A percentile compares a stretch with the other conserved stretches of the same genome.
Conservation (phyloP, 1,284 basidiomycete genomes). For the Coriolopsis trogii region DNA sequence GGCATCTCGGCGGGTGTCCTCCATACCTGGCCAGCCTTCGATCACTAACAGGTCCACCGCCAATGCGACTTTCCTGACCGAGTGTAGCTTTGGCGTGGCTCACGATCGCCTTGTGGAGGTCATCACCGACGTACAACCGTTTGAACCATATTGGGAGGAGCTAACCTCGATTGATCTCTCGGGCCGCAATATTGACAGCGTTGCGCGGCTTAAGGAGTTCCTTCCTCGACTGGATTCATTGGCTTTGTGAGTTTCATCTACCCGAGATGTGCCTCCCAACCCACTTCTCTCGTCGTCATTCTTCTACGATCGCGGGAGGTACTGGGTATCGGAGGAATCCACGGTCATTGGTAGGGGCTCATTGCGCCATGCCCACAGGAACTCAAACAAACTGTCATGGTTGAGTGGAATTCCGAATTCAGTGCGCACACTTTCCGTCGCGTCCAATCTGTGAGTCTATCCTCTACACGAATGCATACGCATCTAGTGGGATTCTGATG, state of each 20-base stretch:
- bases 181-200: conserved; percentile 81
- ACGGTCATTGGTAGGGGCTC: too few relatives aligned
- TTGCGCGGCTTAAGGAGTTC: conserved; percentile 93
- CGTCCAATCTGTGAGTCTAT: conserved; percentile 68
- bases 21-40: conserved; percentile 42
- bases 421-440: conserved; percentile 81
- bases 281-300: not conserved
- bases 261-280: too few relatives aligned
- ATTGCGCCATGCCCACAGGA: too few relatives aligned
- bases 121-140: conserved; percentile 95
- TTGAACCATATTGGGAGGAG: conserved; percentile 93
- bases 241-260: conserved; percentile 68
- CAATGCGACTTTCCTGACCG: conserved; percentile 85
- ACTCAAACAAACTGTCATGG: conserved; percentile 83
- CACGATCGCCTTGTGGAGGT: conserved; percentile 90
- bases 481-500: not conserved
- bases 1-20: conserved; percentile 47
- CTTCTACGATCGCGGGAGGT: too few relatives aligned
- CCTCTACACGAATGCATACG: conserved; percentile 2
- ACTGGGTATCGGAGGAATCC: not conserved
- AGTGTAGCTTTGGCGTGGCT: conserved; percentile 93
- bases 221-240: conserved; percentile 84
- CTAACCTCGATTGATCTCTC: conserved; percentile 80
- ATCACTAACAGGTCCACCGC: conserved; percentile 25
- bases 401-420: conserved; percentile 83